Conservation (phyloP, 345 rosid species). For the Arabis hirsuta region DNA sequence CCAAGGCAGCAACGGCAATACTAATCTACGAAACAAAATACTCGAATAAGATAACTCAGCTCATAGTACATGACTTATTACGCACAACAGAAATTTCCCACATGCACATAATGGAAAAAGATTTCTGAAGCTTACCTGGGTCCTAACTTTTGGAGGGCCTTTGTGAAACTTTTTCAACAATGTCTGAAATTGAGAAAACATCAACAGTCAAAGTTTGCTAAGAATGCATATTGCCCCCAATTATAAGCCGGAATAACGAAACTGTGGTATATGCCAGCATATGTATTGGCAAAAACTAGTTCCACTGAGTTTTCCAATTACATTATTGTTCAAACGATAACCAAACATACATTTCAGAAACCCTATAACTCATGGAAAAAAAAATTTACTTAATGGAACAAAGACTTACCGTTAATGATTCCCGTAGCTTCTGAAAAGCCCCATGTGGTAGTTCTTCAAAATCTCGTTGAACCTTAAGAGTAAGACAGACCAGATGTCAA, state of each 20-base stretch:
- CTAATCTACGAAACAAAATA: conserved; percentile 75
- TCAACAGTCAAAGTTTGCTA: conserved; percentile 13
- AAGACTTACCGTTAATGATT: conserved; percentile 78
- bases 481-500: conserved; percentile 31
- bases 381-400: neutral
- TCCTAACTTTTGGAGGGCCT: conserved; percentile 97
- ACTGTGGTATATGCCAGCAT: conserved; percentile 11
- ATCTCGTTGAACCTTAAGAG: conserved; percentile 93
- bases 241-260: neutral
- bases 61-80: conserved; percentile 11
- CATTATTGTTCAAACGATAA: neutral
- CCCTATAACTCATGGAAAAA: neutral
- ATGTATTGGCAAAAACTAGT: conserved; percentile 18
- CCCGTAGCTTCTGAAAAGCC: conserved; percentile 81
- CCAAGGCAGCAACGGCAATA: conserved; percentile 98
- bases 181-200: conserved; percentile 60
- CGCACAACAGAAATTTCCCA: conserved; percentile 7
- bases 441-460: conserved; percentile 96
- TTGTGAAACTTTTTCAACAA: conserved; percentile 89
- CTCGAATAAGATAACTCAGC: conserved; percentile 23
- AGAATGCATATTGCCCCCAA: neutral
- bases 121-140: conserved; percentile 68
- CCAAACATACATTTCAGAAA: conserved; percentile 24
- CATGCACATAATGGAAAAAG: conserved; percentile 11
- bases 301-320: neutral